phyloP scores from a whole-genome alignment of 106 monocot genomes.

The Platanthera guangdongensis region DNA sequence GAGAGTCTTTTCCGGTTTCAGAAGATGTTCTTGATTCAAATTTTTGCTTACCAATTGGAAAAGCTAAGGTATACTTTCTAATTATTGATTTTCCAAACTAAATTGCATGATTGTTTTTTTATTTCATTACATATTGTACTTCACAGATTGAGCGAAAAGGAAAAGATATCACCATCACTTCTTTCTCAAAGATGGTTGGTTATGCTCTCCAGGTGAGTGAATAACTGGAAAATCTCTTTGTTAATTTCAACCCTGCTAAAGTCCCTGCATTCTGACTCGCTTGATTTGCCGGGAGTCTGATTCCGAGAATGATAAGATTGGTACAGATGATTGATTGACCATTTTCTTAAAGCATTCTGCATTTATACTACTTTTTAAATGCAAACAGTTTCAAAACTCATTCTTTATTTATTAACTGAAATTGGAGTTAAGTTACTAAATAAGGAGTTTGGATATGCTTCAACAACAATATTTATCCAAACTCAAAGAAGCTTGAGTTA shows the following conservation, averaged over 20 bases:
- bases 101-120: not conserved
- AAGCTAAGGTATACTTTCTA: conserved; percentile 63
- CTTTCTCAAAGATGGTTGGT: conserved; percentile 97
- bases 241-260: not conserved
- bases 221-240: not conserved
- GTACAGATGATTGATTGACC: not conserved
- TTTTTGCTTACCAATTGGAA: conserved; percentile 94
- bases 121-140: not conserved
- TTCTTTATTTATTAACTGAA: not conserved
- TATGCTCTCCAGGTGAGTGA: conserved; percentile 72
- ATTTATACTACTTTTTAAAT: not conserved
- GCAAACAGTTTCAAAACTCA: not conserved
- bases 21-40: conserved; percentile 92
- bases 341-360: not conserved
- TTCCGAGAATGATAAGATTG: not conserved
- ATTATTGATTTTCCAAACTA: not conserved
- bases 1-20: conserved; percentile 88
- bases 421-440: not conserved
- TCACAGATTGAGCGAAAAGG: conserved; percentile 85
- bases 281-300: not conserved
- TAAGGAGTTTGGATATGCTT: not conserved
- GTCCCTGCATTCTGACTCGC: not conserved
- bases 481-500: not conserved
- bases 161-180: conserved; percentile 80
- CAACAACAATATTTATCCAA: not conserved